phyloP scores from a whole-genome alignment of 306 rosid species.

The Biancaea sappan region DNA sequence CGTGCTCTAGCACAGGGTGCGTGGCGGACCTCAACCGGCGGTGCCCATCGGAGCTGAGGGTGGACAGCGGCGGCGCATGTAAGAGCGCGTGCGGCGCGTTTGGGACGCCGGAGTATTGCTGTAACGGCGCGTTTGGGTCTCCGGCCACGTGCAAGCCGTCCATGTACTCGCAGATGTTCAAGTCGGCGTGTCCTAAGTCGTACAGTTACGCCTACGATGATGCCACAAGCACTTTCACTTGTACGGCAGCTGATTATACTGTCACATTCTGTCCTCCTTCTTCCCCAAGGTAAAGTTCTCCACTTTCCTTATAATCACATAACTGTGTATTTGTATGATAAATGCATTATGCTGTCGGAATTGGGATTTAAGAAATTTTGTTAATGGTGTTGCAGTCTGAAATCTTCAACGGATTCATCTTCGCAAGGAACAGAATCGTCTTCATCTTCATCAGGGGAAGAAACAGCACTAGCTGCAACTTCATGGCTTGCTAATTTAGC shows the following conservation, averaged over 20 bases:
- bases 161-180: conserved; percentile 71
- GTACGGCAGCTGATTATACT: conserved; percentile 70
- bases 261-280: conserved; percentile 75
- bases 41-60: conserved; percentile 73
- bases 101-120: conserved; percentile 77
- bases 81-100: conserved; percentile 90
- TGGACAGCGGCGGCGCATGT: conserved; percentile 67
- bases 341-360: neutral
- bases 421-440: conserved; percentile 12
- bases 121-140: conserved; percentile 63
- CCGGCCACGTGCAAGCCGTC: conserved; percentile 81
- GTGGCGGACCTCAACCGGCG: conserved; percentile 55
- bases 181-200: conserved; percentile 80
- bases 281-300: conserved; percentile 48
- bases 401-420: conserved; percentile 49
- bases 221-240: conserved; percentile 80
- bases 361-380: neutral
- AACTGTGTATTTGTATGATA: too few relatives aligned
- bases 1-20: conserved; percentile 78
- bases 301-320: neutral
- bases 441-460: conserved; percentile 29
- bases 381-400: conserved; percentile 41
- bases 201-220: conserved; percentile 93
- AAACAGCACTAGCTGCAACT: conserved; percentile 46
- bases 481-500: conserved; percentile 77